Evolutionary conservation across 228 moss, liverwort and hornwort genomes (phyloP).

Genomic region (Sphagnum magellanicum): DNA sequence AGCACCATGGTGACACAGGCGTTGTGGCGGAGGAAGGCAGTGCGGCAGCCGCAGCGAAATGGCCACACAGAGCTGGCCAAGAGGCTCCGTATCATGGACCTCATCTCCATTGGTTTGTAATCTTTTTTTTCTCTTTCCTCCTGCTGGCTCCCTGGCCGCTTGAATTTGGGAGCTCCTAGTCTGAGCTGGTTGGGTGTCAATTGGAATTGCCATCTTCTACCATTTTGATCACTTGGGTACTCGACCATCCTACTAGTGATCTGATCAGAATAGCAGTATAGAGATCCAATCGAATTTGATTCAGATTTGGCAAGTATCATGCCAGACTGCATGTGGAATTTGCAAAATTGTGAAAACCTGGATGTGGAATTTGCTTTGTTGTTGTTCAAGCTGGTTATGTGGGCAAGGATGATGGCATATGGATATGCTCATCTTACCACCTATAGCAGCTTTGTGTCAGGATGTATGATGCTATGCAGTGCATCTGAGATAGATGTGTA

Average conservation of each 20-base stretch:
- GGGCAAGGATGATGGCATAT: not conserved
- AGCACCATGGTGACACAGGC: constrained; percentile 7
- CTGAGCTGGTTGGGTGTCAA: not conserved
- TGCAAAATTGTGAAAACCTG: too few relatives aligned
- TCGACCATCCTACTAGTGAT: not conserved
- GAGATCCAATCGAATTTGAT: not conserved
- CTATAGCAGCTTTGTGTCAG: too few relatives aligned
- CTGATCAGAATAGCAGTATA: not conserved
- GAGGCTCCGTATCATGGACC: constrained; percentile 33
- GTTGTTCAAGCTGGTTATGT: not conserved
- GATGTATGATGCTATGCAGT: too few relatives aligned
- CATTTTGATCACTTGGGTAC: too few relatives aligned
- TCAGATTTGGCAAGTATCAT: not conserved
- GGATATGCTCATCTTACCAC: not conserved
- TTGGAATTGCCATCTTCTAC: too few relatives aligned
- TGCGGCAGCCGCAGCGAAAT: constrained; percentile 21
- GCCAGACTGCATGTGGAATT: not conserved
- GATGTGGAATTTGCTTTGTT: too few relatives aligned
- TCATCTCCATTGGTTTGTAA: constrained; percentile 40
- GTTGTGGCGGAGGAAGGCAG: constrained; percentile 46
- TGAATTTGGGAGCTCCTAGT: not conserved
- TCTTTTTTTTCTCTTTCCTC: not conserved
- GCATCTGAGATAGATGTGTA: too few relatives aligned
- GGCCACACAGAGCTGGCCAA: constrained; percentile 25
- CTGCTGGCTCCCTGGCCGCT: not conserved